Evolutionary conservation across 768 basidiomycete genomes (phyloP).

Genomic region (Amanita pseudoporphyria): DNA sequence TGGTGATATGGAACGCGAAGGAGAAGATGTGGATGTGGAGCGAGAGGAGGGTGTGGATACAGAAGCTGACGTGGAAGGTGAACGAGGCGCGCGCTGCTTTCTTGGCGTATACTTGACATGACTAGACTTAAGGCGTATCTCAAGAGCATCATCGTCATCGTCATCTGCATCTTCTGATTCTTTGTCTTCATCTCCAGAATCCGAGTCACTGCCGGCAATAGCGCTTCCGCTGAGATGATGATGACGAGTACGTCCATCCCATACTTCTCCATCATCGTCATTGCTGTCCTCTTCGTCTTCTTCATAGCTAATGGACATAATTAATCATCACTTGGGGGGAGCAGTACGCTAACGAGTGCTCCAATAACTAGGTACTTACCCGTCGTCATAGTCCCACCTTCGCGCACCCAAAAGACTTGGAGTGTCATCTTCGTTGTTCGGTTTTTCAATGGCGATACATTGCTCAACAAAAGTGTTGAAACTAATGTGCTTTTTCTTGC

Average conservation of each 20-base stretch:
- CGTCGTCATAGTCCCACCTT: conserved; percentile 46
- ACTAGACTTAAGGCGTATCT: conserved; percentile 41
- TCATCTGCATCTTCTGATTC: conserved; percentile 23
- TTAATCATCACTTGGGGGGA: neutral
- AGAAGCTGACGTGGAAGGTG: conserved; percentile 34
- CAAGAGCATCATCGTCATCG: conserved; percentile 42
- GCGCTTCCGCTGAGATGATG: conserved; percentile 17
- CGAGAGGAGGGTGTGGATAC: conserved; percentile 28
- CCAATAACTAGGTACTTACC: conserved; percentile 43
- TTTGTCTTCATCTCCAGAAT: conserved; percentile 15
- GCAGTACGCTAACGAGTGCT: neutral
- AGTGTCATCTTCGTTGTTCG: conserved; percentile 29
- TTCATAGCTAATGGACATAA: conserved; percentile 39
- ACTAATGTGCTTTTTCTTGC: conserved; percentile 82
- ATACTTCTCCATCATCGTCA: conserved; percentile 35
- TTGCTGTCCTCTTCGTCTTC: conserved; percentile 57
- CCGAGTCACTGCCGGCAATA: conserved; percentile 29
- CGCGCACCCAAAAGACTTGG: conserved; percentile 6
- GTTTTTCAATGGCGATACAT: conserved; percentile 84
- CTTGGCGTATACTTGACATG: conserved; percentile 14
- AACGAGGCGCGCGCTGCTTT: conserved; percentile 22
- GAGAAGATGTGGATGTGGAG: conserved; percentile 9
- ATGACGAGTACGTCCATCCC: conserved; percentile 11
- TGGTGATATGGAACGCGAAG: conserved; percentile 9
- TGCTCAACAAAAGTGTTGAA: conserved; percentile 99